Percentiles rank a stretch among this genome's conserved stretches.
These are phyloP conservation scores for Mangifera indica DNA, from an alignment of 345 rosid species.

Conservation along the genomic window DNA sequence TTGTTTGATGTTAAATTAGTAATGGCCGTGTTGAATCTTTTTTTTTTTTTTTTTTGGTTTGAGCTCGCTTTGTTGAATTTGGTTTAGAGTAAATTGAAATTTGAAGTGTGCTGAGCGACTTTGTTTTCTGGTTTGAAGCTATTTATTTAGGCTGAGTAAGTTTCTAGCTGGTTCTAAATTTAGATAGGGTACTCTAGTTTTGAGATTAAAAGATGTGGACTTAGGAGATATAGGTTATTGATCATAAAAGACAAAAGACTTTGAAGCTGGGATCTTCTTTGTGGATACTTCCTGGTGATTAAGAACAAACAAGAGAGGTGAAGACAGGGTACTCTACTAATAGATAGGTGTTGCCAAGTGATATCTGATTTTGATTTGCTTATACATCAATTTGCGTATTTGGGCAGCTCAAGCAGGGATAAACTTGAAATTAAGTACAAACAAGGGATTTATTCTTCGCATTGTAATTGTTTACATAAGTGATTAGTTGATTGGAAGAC, in stretches of 20 bases:
- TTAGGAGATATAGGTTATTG: background rate
- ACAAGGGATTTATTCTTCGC: background rate
- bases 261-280: background rate
- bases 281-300: slow-evolving; percentile 1
- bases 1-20: slow-evolving; percentile 19
- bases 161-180: background rate
- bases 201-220: background rate
- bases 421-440: background rate
- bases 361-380: background rate
- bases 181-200: background rate
- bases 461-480: background rate
- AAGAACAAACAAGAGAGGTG: too few relatives aligned
- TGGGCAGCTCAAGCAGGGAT: background rate
- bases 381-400: background rate
- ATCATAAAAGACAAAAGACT: slow-evolving; percentile 1
- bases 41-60: background rate
- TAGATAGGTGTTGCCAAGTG: background rate
- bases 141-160: slow-evolving; percentile 4
- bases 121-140: slow-evolving; percentile 3
- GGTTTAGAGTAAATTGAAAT: background rate
- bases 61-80: slow-evolving; percentile 6
- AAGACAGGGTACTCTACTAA: too few relatives aligned
- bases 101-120: background rate
- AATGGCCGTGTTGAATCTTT: background rate
- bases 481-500: background rate